Evolutionary conservation across 2,329 filamentous ascomycete species (phyloP).

Genomic region (Ophiocordyceps camponoti-leonardi): DNA sequence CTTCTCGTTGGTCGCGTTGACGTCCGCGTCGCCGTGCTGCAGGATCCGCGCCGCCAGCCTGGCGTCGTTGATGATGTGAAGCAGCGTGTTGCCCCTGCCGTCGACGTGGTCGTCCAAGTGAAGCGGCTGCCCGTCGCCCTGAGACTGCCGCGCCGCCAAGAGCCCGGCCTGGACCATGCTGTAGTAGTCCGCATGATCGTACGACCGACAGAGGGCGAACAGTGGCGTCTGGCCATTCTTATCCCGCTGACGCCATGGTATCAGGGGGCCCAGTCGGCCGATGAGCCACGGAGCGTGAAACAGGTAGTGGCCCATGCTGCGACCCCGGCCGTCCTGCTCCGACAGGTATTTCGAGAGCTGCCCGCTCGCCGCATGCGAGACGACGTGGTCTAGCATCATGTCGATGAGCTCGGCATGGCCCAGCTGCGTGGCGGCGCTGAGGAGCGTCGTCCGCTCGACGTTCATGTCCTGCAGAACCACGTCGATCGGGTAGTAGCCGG

Average conservation of each 20-base stretch:
- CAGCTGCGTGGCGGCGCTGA: slow-evolving; percentile 81
- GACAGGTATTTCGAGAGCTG: slow-evolving; percentile 52
- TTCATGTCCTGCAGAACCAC: slow-evolving; percentile 70
- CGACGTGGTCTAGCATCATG: slow-evolving; percentile 55
- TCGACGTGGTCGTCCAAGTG: slow-evolving; percentile 90
- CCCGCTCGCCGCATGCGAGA: slow-evolving; percentile 34
- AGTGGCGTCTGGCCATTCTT: slow-evolving; percentile 96
- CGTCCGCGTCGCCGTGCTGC: slow-evolving; percentile 77
- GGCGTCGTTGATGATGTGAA: slow-evolving; percentile 90
- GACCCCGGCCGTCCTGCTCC: slow-evolving; percentile 65
- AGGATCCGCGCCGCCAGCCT: slow-evolving; percentile 60
- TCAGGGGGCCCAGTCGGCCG: slow-evolving; percentile 51
- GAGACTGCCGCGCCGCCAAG: slow-evolving; percentile 52
- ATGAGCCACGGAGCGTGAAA: slow-evolving; percentile 83
- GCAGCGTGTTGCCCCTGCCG: slow-evolving; percentile 75
- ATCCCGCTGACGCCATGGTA: slow-evolving; percentile 83
- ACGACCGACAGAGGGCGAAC: slow-evolving; percentile 87
- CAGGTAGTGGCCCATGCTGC: slow-evolving; percentile 87
- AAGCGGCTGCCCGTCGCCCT: slow-evolving; percentile 62
- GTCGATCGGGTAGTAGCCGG: slow-evolving; percentile 55
- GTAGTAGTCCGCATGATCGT: slow-evolving; percentile 77
- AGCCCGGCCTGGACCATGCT: slow-evolving; percentile 77
- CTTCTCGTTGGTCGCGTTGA: slow-evolving; percentile 90
- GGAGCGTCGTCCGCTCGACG: slow-evolving; percentile 72
- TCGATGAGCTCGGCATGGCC: slow-evolving; percentile 61